Percentiles rank a stretch among this genome's conserved stretches.
Evolutionary conservation across 1,284 basidiomycete genomes (phyloP).

Genomic region (Ceratobasidium sp.): DNA sequence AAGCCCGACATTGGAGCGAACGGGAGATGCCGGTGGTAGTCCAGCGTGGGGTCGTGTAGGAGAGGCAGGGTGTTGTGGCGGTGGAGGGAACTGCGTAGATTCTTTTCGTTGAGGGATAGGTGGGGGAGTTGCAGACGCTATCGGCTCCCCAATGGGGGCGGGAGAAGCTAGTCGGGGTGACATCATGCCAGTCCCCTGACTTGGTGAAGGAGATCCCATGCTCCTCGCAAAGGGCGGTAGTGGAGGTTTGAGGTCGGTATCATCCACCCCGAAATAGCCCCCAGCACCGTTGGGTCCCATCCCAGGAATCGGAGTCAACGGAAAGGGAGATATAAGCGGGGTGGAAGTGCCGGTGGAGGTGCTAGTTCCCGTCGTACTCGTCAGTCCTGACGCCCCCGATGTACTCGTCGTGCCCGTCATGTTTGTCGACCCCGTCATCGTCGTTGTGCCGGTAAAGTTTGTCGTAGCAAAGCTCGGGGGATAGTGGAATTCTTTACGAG

Average conservation of each 20-base stretch:
- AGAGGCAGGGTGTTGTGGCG: constrained; percentile 28
- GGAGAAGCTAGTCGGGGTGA: constrained; percentile 1
- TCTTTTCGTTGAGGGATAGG: constrained; percentile 10
- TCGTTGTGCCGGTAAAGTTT: background rate
- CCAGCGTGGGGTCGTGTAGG: background rate
- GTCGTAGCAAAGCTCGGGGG: constrained; percentile 3
- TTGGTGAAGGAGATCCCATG: background rate
- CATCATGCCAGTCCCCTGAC: background rate
- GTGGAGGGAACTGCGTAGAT: constrained; percentile 10
- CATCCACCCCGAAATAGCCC: constrained; percentile 1
- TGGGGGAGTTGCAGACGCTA: background rate
- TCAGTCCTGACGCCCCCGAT: background rate
- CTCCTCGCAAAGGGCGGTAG: constrained; percentile 3
- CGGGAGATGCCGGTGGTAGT: no score
- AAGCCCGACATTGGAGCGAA: no score
- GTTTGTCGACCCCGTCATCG: background rate
- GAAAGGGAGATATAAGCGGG: constrained; percentile 33
- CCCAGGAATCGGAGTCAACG: constrained; percentile 24
- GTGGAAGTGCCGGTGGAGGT: background rate
- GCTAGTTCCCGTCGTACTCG: background rate
- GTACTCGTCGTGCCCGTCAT: background rate
- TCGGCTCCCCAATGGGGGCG: background rate
- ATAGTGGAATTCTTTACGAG: constrained; percentile 6
- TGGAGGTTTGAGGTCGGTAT: constrained; percentile 11
- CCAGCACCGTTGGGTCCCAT: background rate